phyloP scores from a whole-genome alignment of 2,329 filamentous ascomycete species.

The Venturia oleaginea region DNA sequence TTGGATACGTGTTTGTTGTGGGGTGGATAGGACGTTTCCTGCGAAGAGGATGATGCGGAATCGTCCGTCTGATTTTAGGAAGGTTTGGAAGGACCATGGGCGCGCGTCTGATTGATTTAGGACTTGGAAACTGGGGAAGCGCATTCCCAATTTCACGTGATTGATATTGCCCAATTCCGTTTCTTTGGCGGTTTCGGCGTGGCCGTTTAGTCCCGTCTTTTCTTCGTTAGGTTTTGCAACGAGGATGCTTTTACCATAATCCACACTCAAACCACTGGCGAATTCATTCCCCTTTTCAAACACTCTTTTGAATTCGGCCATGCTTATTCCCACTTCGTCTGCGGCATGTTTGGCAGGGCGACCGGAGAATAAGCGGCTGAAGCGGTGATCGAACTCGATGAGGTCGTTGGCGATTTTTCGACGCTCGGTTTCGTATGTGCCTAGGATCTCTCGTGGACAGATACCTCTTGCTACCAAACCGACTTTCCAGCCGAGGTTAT shows the following conservation, averaged over 20 bases:
- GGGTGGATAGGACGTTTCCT: slow-evolving; percentile 42
- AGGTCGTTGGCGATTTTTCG: slow-evolving; percentile 54
- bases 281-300: slow-evolving; percentile 54
- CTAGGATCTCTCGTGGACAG: slow-evolving; percentile 33
- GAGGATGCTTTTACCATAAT: slow-evolving; percentile 49
- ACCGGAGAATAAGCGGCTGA: slow-evolving; percentile 38
- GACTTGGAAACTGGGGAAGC: slow-evolving; percentile 51
- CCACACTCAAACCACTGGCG: slow-evolving; percentile 46
- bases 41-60: slow-evolving; percentile 55
- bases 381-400: slow-evolving; percentile 46
- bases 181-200: slow-evolving; percentile 33
- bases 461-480: slow-evolving; percentile 38
- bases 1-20: slow-evolving; percentile 38
- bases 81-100: slow-evolving; percentile 51
- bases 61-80: slow-evolving; percentile 46
- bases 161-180: slow-evolving; percentile 24
- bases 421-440: slow-evolving; percentile 46
- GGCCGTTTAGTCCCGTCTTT: slow-evolving; percentile 37
- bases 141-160: slow-evolving; percentile 43
- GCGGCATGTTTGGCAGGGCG: slow-evolving; percentile 48
- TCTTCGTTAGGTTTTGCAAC: slow-evolving; percentile 41
- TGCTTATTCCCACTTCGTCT: slow-evolving; percentile 52
- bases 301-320: slow-evolving; percentile 53
- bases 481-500: slow-evolving; percentile 51
- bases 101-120: slow-evolving; percentile 48